These are phyloP conservation scores for Aspergillus flavus DNA, from an alignment of 2,329 filamentous ascomycete species.

Conservation along the genomic window DNA sequence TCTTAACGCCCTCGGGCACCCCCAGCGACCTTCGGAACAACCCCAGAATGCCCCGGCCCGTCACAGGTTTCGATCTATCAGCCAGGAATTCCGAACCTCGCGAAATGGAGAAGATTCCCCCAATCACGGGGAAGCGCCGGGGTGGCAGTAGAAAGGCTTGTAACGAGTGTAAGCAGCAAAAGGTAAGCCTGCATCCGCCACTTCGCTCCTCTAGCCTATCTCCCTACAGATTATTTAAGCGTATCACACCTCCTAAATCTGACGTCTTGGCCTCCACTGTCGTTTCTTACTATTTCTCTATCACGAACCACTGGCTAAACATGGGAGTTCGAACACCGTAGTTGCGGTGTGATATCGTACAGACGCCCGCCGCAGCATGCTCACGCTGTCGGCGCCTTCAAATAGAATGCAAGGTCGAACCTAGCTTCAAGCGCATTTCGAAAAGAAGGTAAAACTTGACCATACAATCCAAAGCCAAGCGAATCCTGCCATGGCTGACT, in stretches of 20 bases:
- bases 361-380: slow-evolving; percentile 64
- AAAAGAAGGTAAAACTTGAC: slow-evolving; percentile 52
- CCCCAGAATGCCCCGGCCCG: slow-evolving; percentile 34
- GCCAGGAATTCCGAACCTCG: slow-evolving; percentile 36
- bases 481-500: slow-evolving; percentile 12
- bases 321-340: slow-evolving; percentile 30
- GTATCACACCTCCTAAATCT: background rate
- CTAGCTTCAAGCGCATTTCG: slow-evolving; percentile 67
- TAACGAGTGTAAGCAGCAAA: slow-evolving; percentile 70
- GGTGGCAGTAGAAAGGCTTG: slow-evolving; percentile 56
- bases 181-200: slow-evolving; percentile 50
- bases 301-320: slow-evolving; percentile 19
- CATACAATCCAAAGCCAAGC: background rate
- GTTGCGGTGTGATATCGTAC: slow-evolving; percentile 67
- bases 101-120: slow-evolving; percentile 44
- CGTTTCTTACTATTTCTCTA: background rate
- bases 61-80: slow-evolving; percentile 33
- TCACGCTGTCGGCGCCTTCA: slow-evolving; percentile 63
- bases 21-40: slow-evolving; percentile 40
- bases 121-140: slow-evolving; percentile 52
- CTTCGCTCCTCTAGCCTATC: slow-evolving; percentile 7
- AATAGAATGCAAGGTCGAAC: slow-evolving; percentile 66
- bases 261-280: slow-evolving; percentile 2
- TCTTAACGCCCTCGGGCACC: slow-evolving; percentile 31
- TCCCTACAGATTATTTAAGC: slow-evolving; percentile 8